Evolutionary conservation across 352 stramenopile species (phyloP), one percentile per base, ranked within the genome.

Genomic region (Saprolegnia parasitica): DNA sequence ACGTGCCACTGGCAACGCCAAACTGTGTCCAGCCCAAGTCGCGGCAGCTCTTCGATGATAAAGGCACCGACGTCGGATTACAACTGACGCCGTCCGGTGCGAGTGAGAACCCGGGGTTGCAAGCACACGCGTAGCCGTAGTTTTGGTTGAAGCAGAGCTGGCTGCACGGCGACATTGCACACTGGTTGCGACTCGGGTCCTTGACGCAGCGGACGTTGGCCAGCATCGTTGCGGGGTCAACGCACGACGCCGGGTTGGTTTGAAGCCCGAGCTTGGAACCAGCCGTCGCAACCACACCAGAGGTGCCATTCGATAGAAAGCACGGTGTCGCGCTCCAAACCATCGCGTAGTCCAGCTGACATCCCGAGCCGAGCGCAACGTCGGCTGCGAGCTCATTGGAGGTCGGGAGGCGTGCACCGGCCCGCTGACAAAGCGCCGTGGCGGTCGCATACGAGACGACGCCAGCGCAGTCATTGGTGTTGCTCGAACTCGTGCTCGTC

Each of bases 131-230:
- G 26, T 42, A 61, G 54, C 54, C 54, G 11, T 42, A 61, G 15
- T 35, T 35, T 61, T 61, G 54, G 32, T 61, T 61, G 54, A 61
- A 23, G 26, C 54, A 61, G 20, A 61, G 11, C 15, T 61, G 54
- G 21, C 21, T 40, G 26, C 54, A 61, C 4, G 54, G 15, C 9
- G 24, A 18, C 5, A 5, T 9, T 1, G 21, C 32, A n/a, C 54
- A 61, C 5, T 20, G 8, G 21, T 40, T 15, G 54, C 20, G 40
- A 61, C 54, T 35, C 1, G 21, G 54, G 20, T 61, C 54, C 42
- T 35, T 26, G 11, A 61, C 54, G 54, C 54, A 61, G 15, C 54
- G 54, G 11, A 40, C 54, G 32, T 37, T 21, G 15, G 54, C 54
- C 0, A 24, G 24, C 54, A 24, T 11, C 1, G 32, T 42, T 3